Base-by-base conservation (phyloP, 2,329 filamentous ascomycete species). In the Alternaria sp. region DNA sequence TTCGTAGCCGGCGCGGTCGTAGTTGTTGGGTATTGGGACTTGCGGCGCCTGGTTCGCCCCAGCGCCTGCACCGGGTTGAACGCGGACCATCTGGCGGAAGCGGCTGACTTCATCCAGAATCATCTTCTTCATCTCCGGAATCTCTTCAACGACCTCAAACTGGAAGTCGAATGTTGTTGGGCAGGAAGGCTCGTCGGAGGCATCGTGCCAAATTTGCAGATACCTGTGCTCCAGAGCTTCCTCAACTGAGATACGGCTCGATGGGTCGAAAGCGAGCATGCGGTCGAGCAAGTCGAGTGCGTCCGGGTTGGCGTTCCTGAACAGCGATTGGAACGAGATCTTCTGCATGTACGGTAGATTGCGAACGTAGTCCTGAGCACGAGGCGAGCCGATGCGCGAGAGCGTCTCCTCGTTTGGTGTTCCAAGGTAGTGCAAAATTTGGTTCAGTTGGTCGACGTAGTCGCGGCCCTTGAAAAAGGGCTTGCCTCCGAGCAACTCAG, bases 391-490 rank as follows among this genome's bases (percentile, higher is more conserved):
- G 74, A 99, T 99, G 66, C 95, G 91, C 26, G 88, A 89, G 21
- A 99, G 85, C 0, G 95, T 99, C 77, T 96, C 92, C 79, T 98
- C 94, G 75, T 94, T 96, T 39, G 95, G 95, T 1, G 94, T 99
- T 65, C 95, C 95, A 53, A 99, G 90, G 77, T 96, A 97, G 83
- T 98, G 93, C 55, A 99, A 86, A 74, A 99, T 99, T 81, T 99
- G 95, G 84, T 99, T 99, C 66, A 99, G 88, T 83, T 99, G 95
- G 80, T 99, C 95, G 79, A 99, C 95, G 75, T 99, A 99, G 82
- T 99, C 95, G 62, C 95, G 91, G 58, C 95, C 95, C 82, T 99
- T 99, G 86, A 99, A 98, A 85, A 99, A 99, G 41, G 95, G 95
- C 60, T 96, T 91, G 60, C 95, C 94, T 63, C 95, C 95, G 34